Percentiles rank a stretch among this genome's conserved stretches.
Evolutionary conservation across 192 early-diverging fungal genomes (phyloP).

Genomic region (Geranomyces michiganensis): DNA sequence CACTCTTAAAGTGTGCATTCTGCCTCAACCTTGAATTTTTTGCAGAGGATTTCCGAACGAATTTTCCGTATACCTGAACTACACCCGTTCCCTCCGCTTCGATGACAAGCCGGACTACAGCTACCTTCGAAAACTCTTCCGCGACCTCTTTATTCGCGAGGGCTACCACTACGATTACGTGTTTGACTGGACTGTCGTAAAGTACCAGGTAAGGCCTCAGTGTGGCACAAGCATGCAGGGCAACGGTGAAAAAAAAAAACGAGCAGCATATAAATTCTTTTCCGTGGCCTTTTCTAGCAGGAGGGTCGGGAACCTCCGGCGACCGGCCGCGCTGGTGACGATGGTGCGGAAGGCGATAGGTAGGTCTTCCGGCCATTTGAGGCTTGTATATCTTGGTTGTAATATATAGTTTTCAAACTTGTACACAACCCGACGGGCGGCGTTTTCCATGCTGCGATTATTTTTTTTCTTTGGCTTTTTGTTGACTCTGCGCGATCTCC

Average conservation of each 20-base stretch:
- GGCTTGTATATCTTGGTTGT: neutral
- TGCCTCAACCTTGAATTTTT: neutral
- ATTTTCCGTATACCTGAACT: conserved; percentile 67
- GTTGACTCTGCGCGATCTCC: neutral
- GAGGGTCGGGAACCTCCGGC: conserved; percentile 22
- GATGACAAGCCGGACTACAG: conserved; percentile 71
- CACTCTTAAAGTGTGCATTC: neutral
- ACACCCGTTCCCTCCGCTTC: conserved; percentile 63
- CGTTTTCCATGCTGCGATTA: neutral
- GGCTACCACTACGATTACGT: conserved; percentile 68
- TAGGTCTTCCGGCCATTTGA: neutral
- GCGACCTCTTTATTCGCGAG: conserved; percentile 64
- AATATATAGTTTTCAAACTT: neutral
- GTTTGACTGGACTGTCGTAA: conserved; percentile 68
- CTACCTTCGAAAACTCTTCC: conserved; percentile 67
- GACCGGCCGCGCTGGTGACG: neutral
- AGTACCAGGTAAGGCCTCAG: conserved; percentile 38
- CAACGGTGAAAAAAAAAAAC: neutral
- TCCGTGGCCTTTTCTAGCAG: conserved; percentile 17
- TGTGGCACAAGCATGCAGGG: neutral
- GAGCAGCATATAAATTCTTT: neutral
- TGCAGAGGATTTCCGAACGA: conserved; percentile 63
- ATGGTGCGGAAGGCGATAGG: conserved; percentile 24
- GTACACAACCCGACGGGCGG: neutral
- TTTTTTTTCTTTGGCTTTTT: neutral